These are phyloP conservation scores for Heliocybe sulcata DNA, from an alignment of 1,284 basidiomycete species.

Conservation along the genomic window DNA sequence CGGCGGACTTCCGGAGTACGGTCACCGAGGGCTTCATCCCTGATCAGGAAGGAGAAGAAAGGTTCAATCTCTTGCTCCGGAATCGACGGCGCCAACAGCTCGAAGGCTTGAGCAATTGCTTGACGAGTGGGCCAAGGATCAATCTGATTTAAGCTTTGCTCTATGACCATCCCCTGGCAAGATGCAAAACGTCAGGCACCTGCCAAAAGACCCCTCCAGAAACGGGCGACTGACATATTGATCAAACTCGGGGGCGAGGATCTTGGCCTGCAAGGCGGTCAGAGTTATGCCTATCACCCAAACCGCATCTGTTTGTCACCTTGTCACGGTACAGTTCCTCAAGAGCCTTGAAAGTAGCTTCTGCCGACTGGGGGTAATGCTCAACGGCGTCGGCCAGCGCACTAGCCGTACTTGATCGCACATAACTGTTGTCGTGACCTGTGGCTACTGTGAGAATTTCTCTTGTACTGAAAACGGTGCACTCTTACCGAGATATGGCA, in stretches of 20 bases:
- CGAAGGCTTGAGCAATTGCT: slow-evolving; percentile 71
- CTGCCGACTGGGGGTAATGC: slow-evolving; percentile 66
- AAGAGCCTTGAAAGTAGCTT: slow-evolving; percentile 39
- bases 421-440: slow-evolving; percentile 82
- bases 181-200: slow-evolving; percentile 4
- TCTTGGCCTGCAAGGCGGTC: slow-evolving; percentile 51
- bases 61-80: slow-evolving; percentile 60
- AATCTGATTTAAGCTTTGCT: slow-evolving; percentile 81
- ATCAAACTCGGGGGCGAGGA: slow-evolving; percentile 86
- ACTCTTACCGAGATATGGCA: slow-evolving; percentile 64
- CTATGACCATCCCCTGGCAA: slow-evolving; percentile 85
- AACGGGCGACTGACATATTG: slow-evolving; percentile 56
- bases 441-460: slow-evolving; percentile 5
- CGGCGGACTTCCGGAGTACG: slow-evolving; percentile 76
- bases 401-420: slow-evolving; percentile 66
- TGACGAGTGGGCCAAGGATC: slow-evolving; percentile 90
- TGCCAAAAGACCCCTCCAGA: not conserved
- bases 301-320: slow-evolving; percentile 24
- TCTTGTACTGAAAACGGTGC: not conserved
- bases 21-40: slow-evolving; percentile 85
- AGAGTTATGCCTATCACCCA: not conserved
- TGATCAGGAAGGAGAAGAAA: slow-evolving; percentile 86
- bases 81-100: slow-evolving; percentile 65
- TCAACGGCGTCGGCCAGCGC: slow-evolving; percentile 78
- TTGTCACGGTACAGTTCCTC: slow-evolving; percentile 81